phyloP scores from a whole-genome alignment of 2,329 filamentous ascomycete species.

The Pseudogymnoascus sp. region DNA sequence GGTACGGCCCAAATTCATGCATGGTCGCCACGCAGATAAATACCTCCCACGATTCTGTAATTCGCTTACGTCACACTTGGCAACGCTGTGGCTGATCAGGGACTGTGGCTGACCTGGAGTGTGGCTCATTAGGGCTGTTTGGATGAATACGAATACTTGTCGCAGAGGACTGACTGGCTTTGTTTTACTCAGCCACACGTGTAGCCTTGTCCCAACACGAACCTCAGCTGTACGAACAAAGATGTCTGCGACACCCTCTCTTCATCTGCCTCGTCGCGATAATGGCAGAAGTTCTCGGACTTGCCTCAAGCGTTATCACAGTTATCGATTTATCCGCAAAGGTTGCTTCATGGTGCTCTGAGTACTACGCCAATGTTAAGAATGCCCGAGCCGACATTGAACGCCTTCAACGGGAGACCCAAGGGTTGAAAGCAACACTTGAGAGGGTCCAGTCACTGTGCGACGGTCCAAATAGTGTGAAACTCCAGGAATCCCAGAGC shows the following conservation, averaged over 20 bases:
- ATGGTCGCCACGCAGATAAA: not conserved
- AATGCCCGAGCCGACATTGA: slow-evolving; percentile 28
- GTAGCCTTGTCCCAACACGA: not conserved
- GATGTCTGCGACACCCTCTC: slow-evolving; percentile 13
- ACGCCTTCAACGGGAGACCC: slow-evolving; percentile 27
- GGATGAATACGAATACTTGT: not conserved
- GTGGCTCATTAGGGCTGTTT: not conserved
- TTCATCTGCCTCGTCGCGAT: slow-evolving; percentile 15
- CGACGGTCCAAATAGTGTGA: slow-evolving; percentile 22
- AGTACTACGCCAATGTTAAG: slow-evolving; percentile 31
- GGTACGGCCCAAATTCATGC: slow-evolving; percentile 5
- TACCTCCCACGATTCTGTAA: not conserved
- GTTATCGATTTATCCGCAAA: slow-evolving; percentile 33
- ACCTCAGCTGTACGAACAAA: not conserved
- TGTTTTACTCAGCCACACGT: not conserved
- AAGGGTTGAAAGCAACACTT: slow-evolving; percentile 23
- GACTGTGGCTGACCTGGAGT: not conserved
- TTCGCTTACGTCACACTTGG: not conserved
- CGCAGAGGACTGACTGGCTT: not conserved
- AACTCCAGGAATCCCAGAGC: slow-evolving; percentile 24
- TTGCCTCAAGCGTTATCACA: slow-evolving; percentile 31
- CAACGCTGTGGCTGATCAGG: not conserved
- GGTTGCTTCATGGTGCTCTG: slow-evolving; percentile 28
- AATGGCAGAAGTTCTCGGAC: slow-evolving; percentile 23
- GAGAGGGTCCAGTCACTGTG: slow-evolving; percentile 24